Evolutionary conservation across 2,329 filamentous ascomycete genomes (phyloP).

Genomic region (Nemania sp.): DNA sequence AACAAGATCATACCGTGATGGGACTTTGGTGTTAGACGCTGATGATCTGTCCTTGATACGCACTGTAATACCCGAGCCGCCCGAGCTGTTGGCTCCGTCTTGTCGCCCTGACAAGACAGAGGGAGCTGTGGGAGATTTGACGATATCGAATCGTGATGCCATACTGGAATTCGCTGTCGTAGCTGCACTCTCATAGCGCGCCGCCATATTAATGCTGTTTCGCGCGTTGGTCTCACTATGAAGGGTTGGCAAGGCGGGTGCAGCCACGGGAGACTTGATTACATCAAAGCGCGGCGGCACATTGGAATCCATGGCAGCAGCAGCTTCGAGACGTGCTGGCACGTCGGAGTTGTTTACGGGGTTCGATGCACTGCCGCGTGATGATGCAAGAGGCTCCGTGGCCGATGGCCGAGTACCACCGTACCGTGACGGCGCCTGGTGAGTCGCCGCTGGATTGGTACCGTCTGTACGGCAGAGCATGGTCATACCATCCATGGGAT

Average conservation of each 20-base stretch:
- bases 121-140: not conserved
- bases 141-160: not conserved
- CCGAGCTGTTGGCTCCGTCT: constrained; percentile 10
- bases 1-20: constrained; percentile 36
- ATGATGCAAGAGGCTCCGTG: constrained; percentile 2
- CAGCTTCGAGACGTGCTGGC: constrained; percentile 9
- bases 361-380: constrained; percentile 4
- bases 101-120: not conserved
- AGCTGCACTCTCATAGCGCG: not conserved
- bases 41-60: constrained; percentile 13
- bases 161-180: not conserved
- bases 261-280: not conserved
- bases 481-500: constrained; percentile 94
- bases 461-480: constrained; percentile 83
- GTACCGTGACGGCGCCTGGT: constrained; percentile 15
- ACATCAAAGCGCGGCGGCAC: constrained; percentile 4
- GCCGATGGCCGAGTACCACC: constrained; percentile 9
- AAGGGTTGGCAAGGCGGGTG: not conserved
- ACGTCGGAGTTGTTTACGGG: not conserved
- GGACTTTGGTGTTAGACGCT: constrained; percentile 37
- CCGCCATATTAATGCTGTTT: not conserved
- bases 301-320: not conserved
- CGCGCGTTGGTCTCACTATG: not conserved
- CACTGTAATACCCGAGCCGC: constrained; percentile 8
- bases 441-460: constrained; percentile 58